phyloP scores from a whole-genome alignment of 75 land plant species.

The Cupressus sempervirens region DNA sequence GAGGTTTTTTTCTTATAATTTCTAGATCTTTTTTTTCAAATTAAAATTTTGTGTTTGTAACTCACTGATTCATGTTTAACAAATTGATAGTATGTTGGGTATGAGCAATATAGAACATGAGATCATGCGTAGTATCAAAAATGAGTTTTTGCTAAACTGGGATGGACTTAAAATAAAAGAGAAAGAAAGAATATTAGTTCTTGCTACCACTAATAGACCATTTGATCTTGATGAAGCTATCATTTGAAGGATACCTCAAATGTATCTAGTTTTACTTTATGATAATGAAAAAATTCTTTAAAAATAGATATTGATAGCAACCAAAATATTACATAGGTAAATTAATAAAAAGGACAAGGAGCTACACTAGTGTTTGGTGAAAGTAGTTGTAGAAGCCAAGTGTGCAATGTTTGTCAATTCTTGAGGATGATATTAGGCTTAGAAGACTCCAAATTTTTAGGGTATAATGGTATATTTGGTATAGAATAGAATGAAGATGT shows the following conservation, averaged over 20 bases:
- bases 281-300: not conserved
- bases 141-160: conserved; percentile 36
- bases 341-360: too few species aligned
- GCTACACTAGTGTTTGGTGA: too few species aligned
- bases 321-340: too few species aligned
- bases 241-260: conserved; percentile 23
- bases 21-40: too few species aligned
- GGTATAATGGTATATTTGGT: too few species aligned
- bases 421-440: too few species aligned
- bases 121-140: conserved; percentile 90
- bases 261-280: conserved; percentile 26
- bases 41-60: not conserved
- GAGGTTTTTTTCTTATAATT: not conserved
- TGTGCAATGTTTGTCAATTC: too few species aligned
- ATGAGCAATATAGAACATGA: conserved; percentile 77
- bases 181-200: conserved; percentile 23
- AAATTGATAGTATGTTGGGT: conserved; percentile 89
- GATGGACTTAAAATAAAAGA: conserved; percentile 26
- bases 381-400: too few species aligned
- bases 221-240: conserved; percentile 90
- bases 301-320: too few species aligned
- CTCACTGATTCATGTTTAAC: not conserved
- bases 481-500: too few species aligned
- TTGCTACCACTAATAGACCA: conserved; percentile 28
- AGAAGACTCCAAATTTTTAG: too few species aligned